Evolutionary conservation across 2,329 filamentous ascomycete genomes (phyloP).

Genomic region (Dichotomopilus funicola): DNA sequence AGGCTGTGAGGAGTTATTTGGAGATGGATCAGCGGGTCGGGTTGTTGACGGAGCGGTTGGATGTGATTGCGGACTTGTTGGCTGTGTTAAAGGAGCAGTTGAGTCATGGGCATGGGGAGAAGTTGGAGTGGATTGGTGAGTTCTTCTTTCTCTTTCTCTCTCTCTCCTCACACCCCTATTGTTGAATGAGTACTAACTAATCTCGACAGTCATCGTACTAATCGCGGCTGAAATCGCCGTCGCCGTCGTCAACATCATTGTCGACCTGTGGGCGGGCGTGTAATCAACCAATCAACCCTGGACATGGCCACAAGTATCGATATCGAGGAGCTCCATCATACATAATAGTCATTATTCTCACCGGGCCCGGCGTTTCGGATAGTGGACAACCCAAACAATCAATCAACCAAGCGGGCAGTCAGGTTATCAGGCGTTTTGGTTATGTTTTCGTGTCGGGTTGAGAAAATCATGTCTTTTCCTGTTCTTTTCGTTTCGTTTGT

Average conservation of each 20-base stretch:
- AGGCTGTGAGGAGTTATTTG: conserved; percentile 88
- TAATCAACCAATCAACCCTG: conserved; percentile 5
- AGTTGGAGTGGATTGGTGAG: conserved; percentile 82
- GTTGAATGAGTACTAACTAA: background rate
- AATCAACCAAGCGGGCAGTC: no score
- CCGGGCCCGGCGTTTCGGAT: no score
- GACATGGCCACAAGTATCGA: no score
- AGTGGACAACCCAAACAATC: no score
- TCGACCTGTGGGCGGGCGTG: conserved; percentile 70
- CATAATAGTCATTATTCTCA: no score
- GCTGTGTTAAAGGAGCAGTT: conserved; percentile 93
- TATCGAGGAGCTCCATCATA: no score
- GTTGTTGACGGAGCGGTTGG: conserved; percentile 79
- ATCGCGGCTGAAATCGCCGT: conserved; percentile 95
- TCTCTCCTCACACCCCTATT: background rate
- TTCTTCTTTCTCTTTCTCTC: conserved; percentile 21
- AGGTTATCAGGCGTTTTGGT: no score
- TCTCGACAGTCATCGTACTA: conserved; percentile 70
- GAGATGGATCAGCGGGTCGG: conserved; percentile 97
- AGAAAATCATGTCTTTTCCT: no score
- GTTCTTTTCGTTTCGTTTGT: no score
- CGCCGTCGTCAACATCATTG: conserved; percentile 87
- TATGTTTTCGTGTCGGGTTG: no score
- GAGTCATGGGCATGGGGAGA: conserved; percentile 86
- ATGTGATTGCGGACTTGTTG: conserved; percentile 88